A percentile compares a stretch with the other conserved stretches of the same genome.
Conservation (phyloP, 1,139 yeast genomes). For the Blastobotrys raffinosifermentans region DNA sequence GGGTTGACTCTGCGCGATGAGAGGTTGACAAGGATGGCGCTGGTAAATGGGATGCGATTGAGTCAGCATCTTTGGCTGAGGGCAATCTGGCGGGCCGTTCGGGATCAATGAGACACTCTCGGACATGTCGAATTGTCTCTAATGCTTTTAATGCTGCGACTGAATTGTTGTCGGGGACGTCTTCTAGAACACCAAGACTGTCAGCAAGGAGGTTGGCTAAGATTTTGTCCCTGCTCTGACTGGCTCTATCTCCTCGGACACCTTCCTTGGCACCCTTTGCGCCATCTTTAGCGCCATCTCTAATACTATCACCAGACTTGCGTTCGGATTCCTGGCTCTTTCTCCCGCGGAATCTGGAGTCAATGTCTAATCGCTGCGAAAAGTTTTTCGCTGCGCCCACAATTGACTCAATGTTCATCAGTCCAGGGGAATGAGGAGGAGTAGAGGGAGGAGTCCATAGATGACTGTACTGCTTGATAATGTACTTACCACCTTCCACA, state of each 20-base stretch:
- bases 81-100: no score
- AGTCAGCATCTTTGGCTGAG: no score
- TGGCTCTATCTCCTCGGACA: slow-evolving; percentile 8
- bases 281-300: slow-evolving; percentile 7
- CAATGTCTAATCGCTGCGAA: slow-evolving; percentile 19
- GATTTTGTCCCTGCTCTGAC: slow-evolving; percentile 13
- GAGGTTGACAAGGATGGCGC: slow-evolving; percentile 6
- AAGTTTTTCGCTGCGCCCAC: slow-evolving; percentile 22
- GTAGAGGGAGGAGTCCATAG: slow-evolving; percentile 9
- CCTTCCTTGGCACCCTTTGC: slow-evolving; percentile 9
- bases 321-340: background rate
- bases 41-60: background rate
- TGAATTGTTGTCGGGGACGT: slow-evolving; percentile 1
- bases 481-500: slow-evolving; percentile 26
- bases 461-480: slow-evolving; percentile 23
- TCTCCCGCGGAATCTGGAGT: slow-evolving; percentile 14
- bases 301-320: slow-evolving; percentile 1
- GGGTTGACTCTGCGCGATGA: slow-evolving; percentile 3
- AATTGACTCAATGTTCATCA: slow-evolving; percentile 21
- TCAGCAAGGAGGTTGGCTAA: slow-evolving; percentile 18
- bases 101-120: slow-evolving; percentile 16
- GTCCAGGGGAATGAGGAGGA: slow-evolving; percentile 14
- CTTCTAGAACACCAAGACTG: slow-evolving; percentile 13
- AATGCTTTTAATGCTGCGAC: slow-evolving; percentile 14
- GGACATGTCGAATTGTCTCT: slow-evolving; percentile 18